Evolutionary conservation across 2,329 filamentous ascomycete genomes (phyloP), one percentile per base, ranked within the genome.

Genomic region (Fusarium palustre): DNA sequence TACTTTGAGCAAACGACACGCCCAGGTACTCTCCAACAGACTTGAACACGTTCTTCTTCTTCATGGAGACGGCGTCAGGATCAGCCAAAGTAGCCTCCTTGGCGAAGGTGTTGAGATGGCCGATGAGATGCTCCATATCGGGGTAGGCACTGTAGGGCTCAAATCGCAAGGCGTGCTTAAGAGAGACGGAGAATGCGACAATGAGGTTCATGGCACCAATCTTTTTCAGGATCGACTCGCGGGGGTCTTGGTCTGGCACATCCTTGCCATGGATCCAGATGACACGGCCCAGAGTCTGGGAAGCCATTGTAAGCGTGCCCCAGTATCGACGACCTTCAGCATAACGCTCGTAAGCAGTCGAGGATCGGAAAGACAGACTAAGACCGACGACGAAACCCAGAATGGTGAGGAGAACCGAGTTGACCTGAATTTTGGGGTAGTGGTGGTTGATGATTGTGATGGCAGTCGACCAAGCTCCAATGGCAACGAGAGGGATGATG

Each of bases 131-230:
- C 38, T 87, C 81, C 7, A 97, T 83, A 74, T 96, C 93, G 2
- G 90, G 86, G 77, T 96, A 95, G 55, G 90, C 87, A 34, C 90
- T 88, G 73, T 92, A 92, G 2, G 93, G 92, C 77, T 97, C 92
- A 77, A 95, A 95, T 33, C 93, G 91, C 33, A 97, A 86, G 73
- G 89, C 90, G 80, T 96, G 93, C 81, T 95, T 95, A 62, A 97
- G 83, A 3, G 93, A 81, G 20, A 92, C 84, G n/a, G 92, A 86
- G 73, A 92, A 96, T 4, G 92, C 91, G 30, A 93, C 86, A 67
- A 96, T 85, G 9, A 96, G 84, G 76, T 96, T 95, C 78, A 96
- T 87, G 9, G 89, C 89, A 18, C 89, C 89, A 82, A 93, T 76
- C 79, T 95, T 95, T 56, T 83, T 86, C 15, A 96, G 83, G 3